Evolutionary conservation across 768 basidiomycete species (phyloP), one percentile per base, ranked within the genome.

Genomic region (Thelephora aurantiotincta): DNA sequence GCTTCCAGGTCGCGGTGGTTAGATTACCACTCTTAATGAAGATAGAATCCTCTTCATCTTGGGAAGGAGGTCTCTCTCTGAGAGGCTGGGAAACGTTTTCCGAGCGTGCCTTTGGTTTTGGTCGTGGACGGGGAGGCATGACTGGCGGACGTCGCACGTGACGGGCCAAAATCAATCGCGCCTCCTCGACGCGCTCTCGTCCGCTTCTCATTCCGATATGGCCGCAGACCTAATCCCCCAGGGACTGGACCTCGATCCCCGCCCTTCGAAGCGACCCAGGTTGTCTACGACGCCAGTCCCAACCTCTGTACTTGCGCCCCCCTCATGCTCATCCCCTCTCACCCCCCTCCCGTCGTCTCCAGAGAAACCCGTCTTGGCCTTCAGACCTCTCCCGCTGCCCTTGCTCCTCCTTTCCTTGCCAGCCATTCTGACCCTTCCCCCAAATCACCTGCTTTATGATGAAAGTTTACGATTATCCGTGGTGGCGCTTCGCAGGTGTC

Each of bases 21-120:
- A 82, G 68, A 50, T 72, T 71, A 38, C 64, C 67, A 58, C 86
- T 89, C 44, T 73, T 73, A 55, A 86, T 73, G 54, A 87, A 88
- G 60, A 75, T 66, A 13, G 73, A 75, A 59, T 88, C 83, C 44
- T 75, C 75, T 49, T 85, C 80, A 11, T 72, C 59, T 18, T 14
- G 16, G 14, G 38, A 30, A 30, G 38, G 9, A 30, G 26, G 9
- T 30, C 5, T 30, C 26, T 30, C 26, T 9, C 9, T 30, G 26
- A 30, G 26, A 30, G 26, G 9, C 26, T 30, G 26, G 9, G 26
- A 30, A 9, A 4, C 26, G 26, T 30, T 16, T 5, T 2, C 22
- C 14, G 38, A 18, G 16, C 55, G 55, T 35, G 51, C 48, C 14
- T 48, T 52, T 18, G 55, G 55, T 12, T 51, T 54, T 7, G 54